These are phyloP conservation scores for Ophiostoma ips DNA, from an alignment of 2,329 filamentous ascomycete genomes.

Conservation along the genomic window DNA sequence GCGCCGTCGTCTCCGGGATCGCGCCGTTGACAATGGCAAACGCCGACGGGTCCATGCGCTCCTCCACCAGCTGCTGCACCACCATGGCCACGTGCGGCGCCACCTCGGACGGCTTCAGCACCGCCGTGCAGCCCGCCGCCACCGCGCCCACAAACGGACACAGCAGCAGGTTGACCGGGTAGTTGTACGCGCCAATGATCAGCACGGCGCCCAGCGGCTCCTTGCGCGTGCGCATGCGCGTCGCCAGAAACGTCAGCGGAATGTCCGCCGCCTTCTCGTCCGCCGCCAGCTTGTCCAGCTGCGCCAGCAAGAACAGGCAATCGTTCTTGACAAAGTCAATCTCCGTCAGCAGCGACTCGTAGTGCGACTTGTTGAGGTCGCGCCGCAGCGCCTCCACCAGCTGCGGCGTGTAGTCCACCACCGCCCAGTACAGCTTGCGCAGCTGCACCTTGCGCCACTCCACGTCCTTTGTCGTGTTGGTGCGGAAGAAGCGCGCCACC, in stretches of 20 bases:
- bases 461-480: slow-evolving; percentile 69
- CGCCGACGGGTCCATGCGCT: slow-evolving; percentile 60
- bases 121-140: slow-evolving; percentile 74
- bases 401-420: slow-evolving; percentile 63
- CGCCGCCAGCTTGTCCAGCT: slow-evolving; percentile 68
- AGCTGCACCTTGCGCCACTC: slow-evolving; percentile 76
- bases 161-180: slow-evolving; percentile 69
- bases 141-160: slow-evolving; percentile 79
- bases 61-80: slow-evolving; percentile 63
- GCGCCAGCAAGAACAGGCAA: slow-evolving; percentile 62
- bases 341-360: slow-evolving; percentile 64
- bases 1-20: slow-evolving; percentile 62
- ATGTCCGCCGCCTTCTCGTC: slow-evolving; percentile 62
- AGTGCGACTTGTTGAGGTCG: slow-evolving; percentile 66
- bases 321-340: slow-evolving; percentile 69
- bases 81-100: slow-evolving; percentile 64
- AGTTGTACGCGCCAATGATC: slow-evolving; percentile 90
- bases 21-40: slow-evolving; percentile 72
- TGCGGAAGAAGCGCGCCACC: slow-evolving; percentile 55
- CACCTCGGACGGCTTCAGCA: slow-evolving; percentile 83
- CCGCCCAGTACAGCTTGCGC: slow-evolving; percentile 85
- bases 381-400: slow-evolving; percentile 60
- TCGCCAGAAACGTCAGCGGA: slow-evolving; percentile 48
- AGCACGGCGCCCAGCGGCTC: slow-evolving; percentile 75
- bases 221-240: slow-evolving; percentile 67